Evolutionary conservation across 1,284 basidiomycete genomes (phyloP).

Genomic region (Anthracocystis setariae): DNA sequence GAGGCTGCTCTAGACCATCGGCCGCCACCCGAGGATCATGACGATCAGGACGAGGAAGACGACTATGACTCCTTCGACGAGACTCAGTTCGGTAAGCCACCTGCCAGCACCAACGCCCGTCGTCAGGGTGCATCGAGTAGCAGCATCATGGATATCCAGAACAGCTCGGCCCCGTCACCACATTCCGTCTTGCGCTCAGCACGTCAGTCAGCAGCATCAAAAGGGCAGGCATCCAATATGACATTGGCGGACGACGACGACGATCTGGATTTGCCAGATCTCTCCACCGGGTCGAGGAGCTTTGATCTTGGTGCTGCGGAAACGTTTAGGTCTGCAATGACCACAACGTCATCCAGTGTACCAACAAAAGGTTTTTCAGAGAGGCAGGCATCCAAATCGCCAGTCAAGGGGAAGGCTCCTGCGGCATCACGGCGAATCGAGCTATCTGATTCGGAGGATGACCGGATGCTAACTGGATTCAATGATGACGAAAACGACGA

Average conservation of each 20-base stretch:
- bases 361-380: slow-evolving; percentile 25
- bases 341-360: slow-evolving; percentile 7
- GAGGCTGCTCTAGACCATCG: slow-evolving; percentile 62
- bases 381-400: slow-evolving; percentile 11
- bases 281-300: slow-evolving; percentile 49
- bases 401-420: slow-evolving; percentile 18
- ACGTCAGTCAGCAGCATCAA: slow-evolving; percentile 17
- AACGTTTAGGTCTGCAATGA: slow-evolving; percentile 17
- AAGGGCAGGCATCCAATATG: slow-evolving; percentile 19
- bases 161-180: slow-evolving; percentile 47
- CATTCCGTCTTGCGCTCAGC: slow-evolving; percentile 29
- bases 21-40: slow-evolving; percentile 69
- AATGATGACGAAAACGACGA: slow-evolving; percentile 9
- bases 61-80: slow-evolving; percentile 65
- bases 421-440: slow-evolving; percentile 7
- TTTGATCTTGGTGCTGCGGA: slow-evolving; percentile 54
- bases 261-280: slow-evolving; percentile 33
- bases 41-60: slow-evolving; percentile 74
- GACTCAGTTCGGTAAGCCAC: slow-evolving; percentile 19
- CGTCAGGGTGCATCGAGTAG: slow-evolving; percentile 29
- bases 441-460: slow-evolving; percentile 39
- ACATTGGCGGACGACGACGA: slow-evolving; percentile 67
- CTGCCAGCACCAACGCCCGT: slow-evolving; percentile 8
- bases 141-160: slow-evolving; percentile 52
- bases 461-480: slow-evolving; percentile 22